Evolutionary conservation across 1,284 basidiomycete genomes (phyloP).

Genomic region (Malassezia caprae): DNA sequence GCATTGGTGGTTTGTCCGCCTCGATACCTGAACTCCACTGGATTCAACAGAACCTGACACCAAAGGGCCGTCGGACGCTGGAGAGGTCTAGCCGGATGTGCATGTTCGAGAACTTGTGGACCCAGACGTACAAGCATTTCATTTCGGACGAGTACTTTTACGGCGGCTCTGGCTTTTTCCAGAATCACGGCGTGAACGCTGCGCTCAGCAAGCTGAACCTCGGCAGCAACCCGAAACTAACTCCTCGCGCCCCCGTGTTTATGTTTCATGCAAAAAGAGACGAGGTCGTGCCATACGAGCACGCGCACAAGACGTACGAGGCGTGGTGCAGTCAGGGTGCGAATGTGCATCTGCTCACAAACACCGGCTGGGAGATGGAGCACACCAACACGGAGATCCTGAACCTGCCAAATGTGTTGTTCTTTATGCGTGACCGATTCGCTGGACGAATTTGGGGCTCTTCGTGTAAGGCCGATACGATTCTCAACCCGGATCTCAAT

Average conservation of each 20-base stretch:
- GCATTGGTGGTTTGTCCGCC: conserved; percentile 30
- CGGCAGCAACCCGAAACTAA: neutral
- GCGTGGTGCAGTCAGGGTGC: conserved; percentile 15
- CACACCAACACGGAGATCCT: conserved; percentile 10
- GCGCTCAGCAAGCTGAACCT: conserved; percentile 16
- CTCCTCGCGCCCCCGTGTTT: conserved; percentile 24
- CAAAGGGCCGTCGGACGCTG: conserved; percentile 8
- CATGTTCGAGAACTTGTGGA: conserved; percentile 11
- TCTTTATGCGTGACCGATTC: conserved; percentile 17
- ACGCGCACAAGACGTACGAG: conserved; percentile 14
- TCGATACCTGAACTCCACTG: conserved; percentile 27
- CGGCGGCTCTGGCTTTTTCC: conserved; percentile 14
- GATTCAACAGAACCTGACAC: conserved; percentile 22
- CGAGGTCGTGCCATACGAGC: conserved; percentile 31
- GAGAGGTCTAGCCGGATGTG: neutral
- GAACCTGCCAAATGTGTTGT: conserved; percentile 11
- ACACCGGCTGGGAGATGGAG: conserved; percentile 5
- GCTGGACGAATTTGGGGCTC: neutral
- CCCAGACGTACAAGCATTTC: neutral
- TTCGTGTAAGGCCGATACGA: neutral
- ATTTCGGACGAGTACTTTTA: conserved; percentile 26
- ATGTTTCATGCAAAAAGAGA: conserved; percentile 35
- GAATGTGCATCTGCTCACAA: conserved; percentile 1
- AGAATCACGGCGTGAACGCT: conserved; percentile 10
- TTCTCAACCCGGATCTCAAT: conserved; percentile 2